Evolutionary conservation across 306 rosid species (phyloP), one percentile per base, ranked within the genome.

Genomic region (Parietaria judaica): DNA sequence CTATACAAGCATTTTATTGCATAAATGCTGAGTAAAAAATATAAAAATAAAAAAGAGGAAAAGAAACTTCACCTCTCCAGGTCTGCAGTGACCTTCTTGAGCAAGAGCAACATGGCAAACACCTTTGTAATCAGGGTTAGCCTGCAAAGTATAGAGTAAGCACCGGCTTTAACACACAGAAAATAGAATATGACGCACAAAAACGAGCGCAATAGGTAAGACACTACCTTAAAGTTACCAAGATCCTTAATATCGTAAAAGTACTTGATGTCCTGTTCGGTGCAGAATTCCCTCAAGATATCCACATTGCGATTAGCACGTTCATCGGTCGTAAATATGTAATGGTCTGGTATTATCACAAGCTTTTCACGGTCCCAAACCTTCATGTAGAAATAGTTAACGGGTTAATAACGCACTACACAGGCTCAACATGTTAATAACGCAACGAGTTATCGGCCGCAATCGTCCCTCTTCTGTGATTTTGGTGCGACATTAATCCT

Each of bases 11-110:
- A 72, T 52, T 41, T 7, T 23, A 45, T 3, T 41, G 45, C 45
- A 41, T 41, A 41, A 5, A 8, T 8, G 45, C 9, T 41, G 3
- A 41, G 45, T 4, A 39, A 39, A 39, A 39, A 39, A 39, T 7
- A 39, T n/a, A 7, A 39, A 5, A 67, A 52, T 13, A 35, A 71
- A 74, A 34, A 60, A 47, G 46, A 41, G 3, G 6, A 0, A 41
- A 41, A 5, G 45, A 41, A 41, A 3, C 45, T 41, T 5, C 71
- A 83, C 97, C 97, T 91, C 97, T 76, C 97, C 97, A 11, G 97
- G 97, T 81, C 97, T 85, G 68, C 95, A 85, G 70, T 91, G 97
- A 76, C 97, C 97, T 85, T 91, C 97, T 83, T 91, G 97, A 43
- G 97, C 97, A 81, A 91, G 94, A 56, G 96, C 97, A 53, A 91